Evolutionary conservation across 2,329 filamentous ascomycete species (phyloP).

Genomic region (Diaporthe caulivora): DNA sequence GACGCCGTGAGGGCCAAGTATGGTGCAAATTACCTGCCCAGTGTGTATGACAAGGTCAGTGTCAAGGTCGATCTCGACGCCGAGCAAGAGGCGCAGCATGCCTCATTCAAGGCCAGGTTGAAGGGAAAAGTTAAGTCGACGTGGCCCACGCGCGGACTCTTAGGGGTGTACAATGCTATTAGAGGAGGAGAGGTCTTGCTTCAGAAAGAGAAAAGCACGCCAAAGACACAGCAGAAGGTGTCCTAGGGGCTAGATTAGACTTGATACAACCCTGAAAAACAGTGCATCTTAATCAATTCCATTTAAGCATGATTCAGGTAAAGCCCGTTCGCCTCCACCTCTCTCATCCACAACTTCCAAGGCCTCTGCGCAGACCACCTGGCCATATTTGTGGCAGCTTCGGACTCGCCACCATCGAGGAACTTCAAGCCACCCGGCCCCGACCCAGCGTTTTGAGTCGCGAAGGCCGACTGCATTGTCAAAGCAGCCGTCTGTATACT

Average conservation of each 20-base stretch:
- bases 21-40: conserved; percentile 69
- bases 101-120: neutral
- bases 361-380: conserved; percentile 41
- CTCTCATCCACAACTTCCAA: conserved; percentile 45
- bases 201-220: neutral
- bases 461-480: conserved; percentile 41
- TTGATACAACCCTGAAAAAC: neutral
- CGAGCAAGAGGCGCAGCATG: conserved; percentile 42
- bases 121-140: conserved; percentile 7
- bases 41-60: conserved; percentile 76
- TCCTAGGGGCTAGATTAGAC: neutral
- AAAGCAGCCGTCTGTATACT: conserved; percentile 55
- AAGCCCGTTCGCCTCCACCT: conserved; percentile 44
- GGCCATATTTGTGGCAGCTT: conserved; percentile 39
- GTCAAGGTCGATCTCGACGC: conserved; percentile 62
- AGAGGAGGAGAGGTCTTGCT: conserved; percentile 26
- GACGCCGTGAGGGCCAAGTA: conserved; percentile 70
- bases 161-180: conserved; percentile 21
- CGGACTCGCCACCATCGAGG: conserved; percentile 41
- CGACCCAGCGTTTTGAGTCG: conserved; percentile 13
- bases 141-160: conserved; percentile 25
- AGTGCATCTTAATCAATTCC: no score
- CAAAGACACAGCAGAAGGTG: neutral
- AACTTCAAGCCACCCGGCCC: conserved; percentile 24
- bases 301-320: conserved; percentile 41